Evolutionary conservation across 352 stramenopile genomes (phyloP).

Genomic region (Globisporangium cylindrosporum): DNA sequence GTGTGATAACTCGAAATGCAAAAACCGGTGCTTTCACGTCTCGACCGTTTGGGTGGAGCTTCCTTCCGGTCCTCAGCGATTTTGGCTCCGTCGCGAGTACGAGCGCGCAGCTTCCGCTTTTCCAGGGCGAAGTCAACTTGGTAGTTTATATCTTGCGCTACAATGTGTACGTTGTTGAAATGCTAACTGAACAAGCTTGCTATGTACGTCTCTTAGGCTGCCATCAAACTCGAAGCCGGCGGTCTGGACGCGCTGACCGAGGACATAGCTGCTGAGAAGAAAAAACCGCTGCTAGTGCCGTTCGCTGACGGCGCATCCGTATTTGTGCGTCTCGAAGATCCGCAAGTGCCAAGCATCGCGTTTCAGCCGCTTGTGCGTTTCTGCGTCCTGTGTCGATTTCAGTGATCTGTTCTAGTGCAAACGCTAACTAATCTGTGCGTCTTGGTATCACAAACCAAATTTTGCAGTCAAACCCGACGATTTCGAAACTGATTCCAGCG

Average conservation of each 20-base stretch:
- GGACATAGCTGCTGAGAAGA: constrained; percentile 41
- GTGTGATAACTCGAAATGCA: constrained; percentile 33
- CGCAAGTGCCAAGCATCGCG: constrained; percentile 38
- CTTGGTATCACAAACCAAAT: too few species aligned
- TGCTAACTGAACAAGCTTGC: background rate
- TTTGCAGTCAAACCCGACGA: constrained; percentile 16
- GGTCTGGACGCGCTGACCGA: constrained; percentile 32
- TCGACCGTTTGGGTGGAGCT: constrained; percentile 61
- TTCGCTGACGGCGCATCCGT: constrained; percentile 49
- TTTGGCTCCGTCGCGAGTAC: constrained; percentile 32
- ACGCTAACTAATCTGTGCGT: too few species aligned
- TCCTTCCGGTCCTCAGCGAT: constrained; percentile 47
- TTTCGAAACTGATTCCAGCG: constrained; percentile 47
- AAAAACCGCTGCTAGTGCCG: constrained; percentile 29
- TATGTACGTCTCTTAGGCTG: constrained; percentile 22
- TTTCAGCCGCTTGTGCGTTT: constrained; percentile 40
- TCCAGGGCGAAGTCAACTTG: constrained; percentile 57
- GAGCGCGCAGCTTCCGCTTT: constrained; percentile 58
- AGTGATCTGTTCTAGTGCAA: too few species aligned
- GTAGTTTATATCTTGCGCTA: constrained; percentile 21
- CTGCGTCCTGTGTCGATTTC: too few species aligned
- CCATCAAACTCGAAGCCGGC: constrained; percentile 27
- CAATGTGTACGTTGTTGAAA: background rate
- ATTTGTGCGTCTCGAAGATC: constrained; percentile 65
- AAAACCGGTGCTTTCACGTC: constrained; percentile 47